Percentiles rank a stretch among this genome's conserved stretches.
phyloP scores from a whole-genome alignment of 2,329 filamentous ascomycete species.

The Camillea tinctor region DNA sequence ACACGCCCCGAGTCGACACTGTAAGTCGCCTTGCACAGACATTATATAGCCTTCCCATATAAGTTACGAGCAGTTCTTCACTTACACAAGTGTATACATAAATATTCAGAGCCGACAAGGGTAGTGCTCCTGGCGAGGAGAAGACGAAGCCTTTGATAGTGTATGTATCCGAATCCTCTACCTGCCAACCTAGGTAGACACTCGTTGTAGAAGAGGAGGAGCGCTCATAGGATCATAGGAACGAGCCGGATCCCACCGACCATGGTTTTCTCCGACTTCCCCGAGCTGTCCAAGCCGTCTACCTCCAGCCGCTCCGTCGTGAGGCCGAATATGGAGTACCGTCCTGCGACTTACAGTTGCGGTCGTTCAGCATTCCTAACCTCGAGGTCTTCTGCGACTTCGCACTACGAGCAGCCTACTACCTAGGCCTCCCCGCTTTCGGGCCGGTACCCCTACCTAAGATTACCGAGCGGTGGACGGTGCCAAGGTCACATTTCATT shows the following conservation, averaged over 20 bases:
- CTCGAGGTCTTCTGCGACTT: constrained; percentile 96
- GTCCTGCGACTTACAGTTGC: constrained; percentile 86
- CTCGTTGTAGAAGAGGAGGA: not conserved
- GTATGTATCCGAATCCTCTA: constrained; percentile 15
- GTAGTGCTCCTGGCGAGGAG: not conserved
- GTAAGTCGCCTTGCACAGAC: constrained; percentile 18
- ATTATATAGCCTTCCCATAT: not conserved
- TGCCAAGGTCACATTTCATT: constrained; percentile 84
- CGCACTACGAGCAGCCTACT: constrained; percentile 90
- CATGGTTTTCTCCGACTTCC: constrained; percentile 57
- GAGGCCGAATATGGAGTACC: constrained; percentile 74
- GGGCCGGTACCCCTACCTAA: constrained; percentile 85
- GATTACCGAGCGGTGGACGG: constrained; percentile 91
- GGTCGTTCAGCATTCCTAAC: constrained; percentile 86
- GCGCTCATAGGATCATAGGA: constrained; percentile 21
- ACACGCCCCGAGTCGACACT: constrained; percentile 26
- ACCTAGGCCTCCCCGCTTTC: constrained; percentile 79
- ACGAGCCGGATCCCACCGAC: constrained; percentile 25
- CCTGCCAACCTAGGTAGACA: too few species aligned
- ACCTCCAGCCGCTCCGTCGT: constrained; percentile 79
- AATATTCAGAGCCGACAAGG: constrained; percentile 12
- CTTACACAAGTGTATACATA: constrained; percentile 7
- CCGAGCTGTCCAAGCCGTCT: constrained; percentile 78
- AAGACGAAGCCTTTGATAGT: constrained; percentile 14
- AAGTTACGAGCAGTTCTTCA: not conserved